phyloP scores from a whole-genome alignment of 352 stramenopile species.

The Globisporangium rhizosaccharum region DNA sequence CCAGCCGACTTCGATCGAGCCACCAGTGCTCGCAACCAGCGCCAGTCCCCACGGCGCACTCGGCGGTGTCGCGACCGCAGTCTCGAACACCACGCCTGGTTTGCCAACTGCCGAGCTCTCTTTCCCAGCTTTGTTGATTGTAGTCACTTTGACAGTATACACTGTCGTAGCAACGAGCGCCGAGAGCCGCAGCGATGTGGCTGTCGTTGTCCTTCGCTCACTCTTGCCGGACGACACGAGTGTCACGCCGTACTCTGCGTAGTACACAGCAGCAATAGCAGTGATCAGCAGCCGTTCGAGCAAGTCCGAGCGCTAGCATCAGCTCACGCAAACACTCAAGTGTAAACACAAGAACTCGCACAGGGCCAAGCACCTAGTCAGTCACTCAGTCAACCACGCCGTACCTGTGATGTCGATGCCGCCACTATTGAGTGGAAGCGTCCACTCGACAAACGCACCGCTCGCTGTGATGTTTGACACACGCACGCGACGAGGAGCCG shows the following conservation, averaged over 20 bases:
- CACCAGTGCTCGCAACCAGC: slow-evolving; percentile 27
- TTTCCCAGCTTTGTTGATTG: slow-evolving; percentile 24
- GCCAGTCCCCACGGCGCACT: slow-evolving; percentile 29
- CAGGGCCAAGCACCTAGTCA: not conserved
- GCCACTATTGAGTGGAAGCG: slow-evolving; percentile 32
- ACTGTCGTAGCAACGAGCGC: slow-evolving; percentile 27
- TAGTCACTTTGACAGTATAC: slow-evolving; percentile 51
- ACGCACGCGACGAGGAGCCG: slow-evolving; percentile 21
- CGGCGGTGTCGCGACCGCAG: slow-evolving; percentile 17
- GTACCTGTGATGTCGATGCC: slow-evolving; percentile 38
- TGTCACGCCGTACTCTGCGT: slow-evolving; percentile 20
- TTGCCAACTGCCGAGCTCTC: slow-evolving; percentile 18
- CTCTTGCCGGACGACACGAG: slow-evolving; percentile 17
- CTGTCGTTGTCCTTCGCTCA: slow-evolving; percentile 5
- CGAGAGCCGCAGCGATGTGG: slow-evolving; percentile 19
- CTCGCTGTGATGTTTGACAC: slow-evolving; percentile 32
- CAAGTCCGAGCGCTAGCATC: too few relatives aligned
- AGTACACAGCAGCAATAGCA: not conserved
- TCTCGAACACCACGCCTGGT: slow-evolving; percentile 35
- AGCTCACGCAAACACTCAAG: too few relatives aligned
- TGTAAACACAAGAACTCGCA: not conserved
- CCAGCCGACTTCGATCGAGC: slow-evolving; percentile 49
- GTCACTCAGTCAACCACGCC: not conserved
- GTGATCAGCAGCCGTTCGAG: too few relatives aligned
- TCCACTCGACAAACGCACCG: slow-evolving; percentile 30